Conservation (phyloP, 2,329 filamentous ascomycete genomes). For the Berkeleyomyces rouxiae region DNA sequence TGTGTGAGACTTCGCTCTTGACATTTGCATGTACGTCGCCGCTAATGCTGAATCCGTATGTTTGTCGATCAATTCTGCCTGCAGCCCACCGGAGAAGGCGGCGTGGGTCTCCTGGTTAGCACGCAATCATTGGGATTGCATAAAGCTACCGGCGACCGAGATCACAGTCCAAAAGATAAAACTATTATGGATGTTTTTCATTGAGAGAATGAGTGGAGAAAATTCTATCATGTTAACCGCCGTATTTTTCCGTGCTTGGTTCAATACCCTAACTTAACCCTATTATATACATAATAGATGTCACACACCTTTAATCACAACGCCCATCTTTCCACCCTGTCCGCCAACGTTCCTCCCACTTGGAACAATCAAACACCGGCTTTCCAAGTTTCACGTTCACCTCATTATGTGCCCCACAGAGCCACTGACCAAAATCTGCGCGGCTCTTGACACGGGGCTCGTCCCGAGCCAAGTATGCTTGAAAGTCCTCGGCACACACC, state of each 20-base stretch:
- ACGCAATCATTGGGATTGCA: no score
- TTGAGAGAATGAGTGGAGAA: not conserved
- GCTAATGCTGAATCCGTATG: no score
- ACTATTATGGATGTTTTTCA: not conserved
- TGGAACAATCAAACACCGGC: conserved; percentile 69
- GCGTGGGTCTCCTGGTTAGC: no score
- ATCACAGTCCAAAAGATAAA: no score
- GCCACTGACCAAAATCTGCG: conserved; percentile 51
- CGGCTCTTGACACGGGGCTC: conserved; percentile 26
- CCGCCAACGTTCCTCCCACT: conserved; percentile 89
- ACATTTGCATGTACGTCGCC: no score
- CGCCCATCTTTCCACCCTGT: conserved; percentile 66
- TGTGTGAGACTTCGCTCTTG: no score
- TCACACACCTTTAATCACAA: conserved; percentile 31
- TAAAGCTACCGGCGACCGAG: no score
- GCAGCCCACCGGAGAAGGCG: no score
- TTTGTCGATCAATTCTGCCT: no score
- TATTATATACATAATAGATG: no score
- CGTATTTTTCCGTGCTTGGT: not conserved
- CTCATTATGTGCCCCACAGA: conserved; percentile 75
- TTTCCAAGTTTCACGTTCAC: conserved; percentile 87
- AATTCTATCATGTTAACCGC: not conserved
- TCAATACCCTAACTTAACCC: not conserved
- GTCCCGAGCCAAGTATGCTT: conserved; percentile 55
- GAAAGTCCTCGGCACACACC: conserved; percentile 87